Base-by-base conservation (phyloP, 2,329 filamentous ascomycete species). In the Fusarium illudens region DNA sequence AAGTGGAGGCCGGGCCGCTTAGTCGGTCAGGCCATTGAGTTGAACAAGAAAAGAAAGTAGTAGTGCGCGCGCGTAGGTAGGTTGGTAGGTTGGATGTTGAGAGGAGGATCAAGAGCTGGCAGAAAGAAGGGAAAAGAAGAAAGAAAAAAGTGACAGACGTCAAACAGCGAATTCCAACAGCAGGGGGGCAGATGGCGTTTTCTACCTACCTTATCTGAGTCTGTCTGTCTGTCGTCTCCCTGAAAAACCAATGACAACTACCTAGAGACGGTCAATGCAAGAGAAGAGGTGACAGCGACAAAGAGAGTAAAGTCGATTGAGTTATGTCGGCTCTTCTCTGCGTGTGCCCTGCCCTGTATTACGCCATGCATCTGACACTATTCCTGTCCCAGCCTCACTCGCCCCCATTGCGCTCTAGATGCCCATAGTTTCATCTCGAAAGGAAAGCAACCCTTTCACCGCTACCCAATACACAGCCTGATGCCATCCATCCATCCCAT, bases 21-120 rank as follows among this genome's bases (percentile, higher is more conserved):
- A 30, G 20, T 58, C 39, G 50, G 51, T 60, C 57, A 68, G 67
- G 46, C 39, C 67, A 70, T 58, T 15, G n/a, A 30, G 30, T 36
- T 36, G 46, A 34, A 20, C 59, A 39, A 36, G 20, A 37, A 59
- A 54, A 36, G 17, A 48, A 19, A 42, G 27, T 33, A 34, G 42
- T 32, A 34, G 27, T 15, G 39, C 22, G 22, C 9, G 29, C 12
- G 39, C 22, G 39, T 27, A 44, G 39, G 37, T 39, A 42, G 15
- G 22, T 17, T 20, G 17, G 6, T 9, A 27, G 25, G 39, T 25
- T 50, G n/a, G 17, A 27, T 44, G 39, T 25, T 50, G n/a, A 19
- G 52, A 55, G 37, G 27, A 32, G 37, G 27, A 32, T 44, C 20
- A 55, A 49, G 34, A 27, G 27, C 29, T 60, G 34, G 56, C 27